These are phyloP conservation scores for Scedosporium dehoogii DNA, from an alignment of 2,329 filamentous ascomycete genomes.

Conservation along the genomic window DNA sequence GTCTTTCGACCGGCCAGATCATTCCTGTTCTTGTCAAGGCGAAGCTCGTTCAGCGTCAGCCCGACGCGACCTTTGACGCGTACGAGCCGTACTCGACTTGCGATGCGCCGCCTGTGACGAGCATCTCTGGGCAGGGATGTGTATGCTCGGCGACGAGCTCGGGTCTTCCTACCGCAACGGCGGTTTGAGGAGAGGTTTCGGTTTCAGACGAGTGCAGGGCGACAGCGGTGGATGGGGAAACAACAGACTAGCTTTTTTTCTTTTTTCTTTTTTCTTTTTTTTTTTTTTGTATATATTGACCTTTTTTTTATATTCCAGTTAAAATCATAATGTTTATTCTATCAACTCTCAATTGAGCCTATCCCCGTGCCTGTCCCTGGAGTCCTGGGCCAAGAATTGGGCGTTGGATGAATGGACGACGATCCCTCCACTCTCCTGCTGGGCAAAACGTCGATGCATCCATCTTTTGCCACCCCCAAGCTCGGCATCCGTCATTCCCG, in stretches of 20 bases:
- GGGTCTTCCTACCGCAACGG: background rate
- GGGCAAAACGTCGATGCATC: too few species aligned
- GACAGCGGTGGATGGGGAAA: background rate
- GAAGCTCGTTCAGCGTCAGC: slow-evolving; percentile 26
- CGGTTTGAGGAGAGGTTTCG: background rate
- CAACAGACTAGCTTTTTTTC: background rate
- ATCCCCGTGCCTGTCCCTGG: too few species aligned
- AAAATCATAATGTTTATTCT: too few species aligned
- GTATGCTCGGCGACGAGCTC: slow-evolving; percentile 23
- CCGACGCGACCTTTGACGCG: slow-evolving; percentile 21
- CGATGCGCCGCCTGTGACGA: slow-evolving; percentile 31
- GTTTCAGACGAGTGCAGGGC: too few species aligned
- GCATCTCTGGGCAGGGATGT: slow-evolving; percentile 28
- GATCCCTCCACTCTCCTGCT: too few species aligned
- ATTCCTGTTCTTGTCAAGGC: slow-evolving; percentile 59
- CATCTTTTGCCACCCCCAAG: too few species aligned
- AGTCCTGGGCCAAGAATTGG: too few species aligned
- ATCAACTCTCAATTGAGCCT: too few species aligned
- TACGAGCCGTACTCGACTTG: slow-evolving; percentile 34
- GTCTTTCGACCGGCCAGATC: slow-evolving; percentile 54
- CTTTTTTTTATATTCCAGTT: too few species aligned
- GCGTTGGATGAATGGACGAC: too few species aligned
- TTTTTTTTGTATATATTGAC: background rate
- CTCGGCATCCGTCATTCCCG: too few species aligned
- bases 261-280: background rate